Base-by-base conservation (phyloP, 805 yeast genomes). In the Sugiyamaella marilandica region DNA sequence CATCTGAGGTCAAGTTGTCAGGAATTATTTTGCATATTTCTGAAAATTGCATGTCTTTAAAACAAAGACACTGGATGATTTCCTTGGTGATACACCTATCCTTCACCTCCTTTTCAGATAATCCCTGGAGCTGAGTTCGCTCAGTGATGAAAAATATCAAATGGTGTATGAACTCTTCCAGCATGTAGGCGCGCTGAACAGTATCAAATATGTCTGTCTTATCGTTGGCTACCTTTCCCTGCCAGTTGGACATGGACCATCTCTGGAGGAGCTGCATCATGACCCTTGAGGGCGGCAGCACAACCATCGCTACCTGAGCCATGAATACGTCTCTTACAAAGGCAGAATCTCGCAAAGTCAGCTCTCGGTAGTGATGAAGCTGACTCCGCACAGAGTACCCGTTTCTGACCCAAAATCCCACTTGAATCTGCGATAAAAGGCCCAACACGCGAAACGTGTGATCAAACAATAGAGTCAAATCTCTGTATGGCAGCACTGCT, bases 341-440 rank as follows among this genome's bases (percentile, higher is more conserved):
- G 0, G 97, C 95, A 55, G 81, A 80, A 57, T 91, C 97, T 51
- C 97, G 74, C 47, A 91, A 75, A 2, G 89, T 86, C 10, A 90
- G 78, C 54, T 81, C 84, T 37, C 85, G 78, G 65, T 92, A 92
- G 52, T 90, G 82, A 59, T 83, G 85, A 57, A 86, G 75, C 64
- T 92, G 98, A 24, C 83, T 82, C 39, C 85, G 76, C 4, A 89
- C 82, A 39, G 91, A 84, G 54, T 81, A 78, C 0, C 99, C 99
- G 68, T 92, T 92, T 62, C 98, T 78, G 0, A 92, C 97, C 98
- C 98, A 92, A 52, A 85, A 78, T 0, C 97, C 97, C 0, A 86
- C 82, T 55, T 87, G 84, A 8, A 92, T 86, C 62, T 94, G 97
- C 0, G 96, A 81, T 58, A 88, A 69, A 8, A 87, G 68, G 0